These are phyloP conservation scores for Dactylis glomerata DNA, from an alignment of 176 grass and related monocot species.

Conservation along the genomic window DNA sequence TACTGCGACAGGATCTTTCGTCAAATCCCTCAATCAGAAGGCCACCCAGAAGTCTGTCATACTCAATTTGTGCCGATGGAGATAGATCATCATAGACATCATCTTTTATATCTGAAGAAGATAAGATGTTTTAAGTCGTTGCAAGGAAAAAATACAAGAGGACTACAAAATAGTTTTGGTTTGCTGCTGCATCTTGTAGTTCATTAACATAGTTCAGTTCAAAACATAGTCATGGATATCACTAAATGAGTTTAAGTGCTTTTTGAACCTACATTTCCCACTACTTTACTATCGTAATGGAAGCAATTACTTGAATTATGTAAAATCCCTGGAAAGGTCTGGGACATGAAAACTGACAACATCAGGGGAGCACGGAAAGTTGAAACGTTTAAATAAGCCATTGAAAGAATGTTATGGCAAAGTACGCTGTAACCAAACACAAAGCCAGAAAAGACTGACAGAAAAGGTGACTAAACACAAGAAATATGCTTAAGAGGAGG, in stretches of 20 bases:
- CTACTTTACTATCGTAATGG: neutral
- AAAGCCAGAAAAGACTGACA: neutral
- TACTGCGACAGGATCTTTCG: slow-evolving; percentile 67
- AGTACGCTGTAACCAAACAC: neutral
- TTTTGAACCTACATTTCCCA: neutral
- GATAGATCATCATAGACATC: slow-evolving; percentile 31
- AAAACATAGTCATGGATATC: neutral
- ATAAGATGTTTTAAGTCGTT: neutral
- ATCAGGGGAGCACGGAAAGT: neutral
- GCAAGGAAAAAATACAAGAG: neutral
- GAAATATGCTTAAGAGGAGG: no score
- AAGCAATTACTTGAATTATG: neutral
- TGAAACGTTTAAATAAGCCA: neutral
- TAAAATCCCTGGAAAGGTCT: neutral
- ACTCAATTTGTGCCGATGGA: slow-evolving; percentile 23
- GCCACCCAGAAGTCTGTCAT: slow-evolving; percentile 63
- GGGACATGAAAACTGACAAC: neutral
- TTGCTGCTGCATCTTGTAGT: neutral
- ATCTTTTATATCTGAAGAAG: slow-evolving; percentile 40
- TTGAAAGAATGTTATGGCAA: neutral
- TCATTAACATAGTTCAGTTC: neutral
- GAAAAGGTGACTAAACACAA: slow-evolving; percentile 14
- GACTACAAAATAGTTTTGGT: neutral
- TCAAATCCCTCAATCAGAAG: slow-evolving; percentile 64
- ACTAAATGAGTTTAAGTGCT: neutral